Base-by-base conservation (phyloP, 2,329 filamentous ascomycete genomes). In the Aphanoascus verrucosus region DNA sequence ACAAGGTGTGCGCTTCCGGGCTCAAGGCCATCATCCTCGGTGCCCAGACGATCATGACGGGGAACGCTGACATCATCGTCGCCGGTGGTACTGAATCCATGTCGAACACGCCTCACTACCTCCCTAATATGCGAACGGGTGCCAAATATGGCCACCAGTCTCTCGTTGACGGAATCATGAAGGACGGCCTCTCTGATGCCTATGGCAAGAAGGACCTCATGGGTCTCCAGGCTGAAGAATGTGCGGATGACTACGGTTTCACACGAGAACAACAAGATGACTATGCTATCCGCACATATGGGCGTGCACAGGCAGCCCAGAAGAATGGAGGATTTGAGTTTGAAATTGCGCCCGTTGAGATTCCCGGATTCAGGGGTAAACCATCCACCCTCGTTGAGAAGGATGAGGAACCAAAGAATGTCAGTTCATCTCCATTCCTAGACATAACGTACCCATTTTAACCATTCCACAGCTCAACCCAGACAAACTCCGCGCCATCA, bases 1-100 rank as follows among this genome's bases (percentile, higher is more conserved):
- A 98, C 84, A 98, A 98, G 78, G 93, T 98, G 69, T 98, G 93
- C 80, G 93, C 93, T 59, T 96, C 90, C 8, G 84, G 85, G 43
- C 77, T 96, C 69, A 98, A 98, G 78, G 88, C 93, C 62, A 85
- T 98, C 67, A 88, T 95, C 61, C 80, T 98, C 57, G 93, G 86
- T 62, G 88, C 91, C 49, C 93, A 97, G 74, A 96, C 91, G 64
- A 98, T 98, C 76, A 89, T 97, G 71, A 94, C 90, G 52, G 91
- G 93, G 62, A 95, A 88, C 68, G 91, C 91, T 60, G 84, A 88
- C 63, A 84, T 96, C 60, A 83, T 98, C 60, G 88, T 98, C 56
- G 93, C 90, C 60, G 93, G 90, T 67, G 93, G 93, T 63, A 83
- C 91, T 62, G 93, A 98, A 77, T 95, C 89, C 77, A 98, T 98